Evolutionary conservation across 78 protist genomes (phyloP).

Genomic region (Dictyostelium capitatum): DNA sequence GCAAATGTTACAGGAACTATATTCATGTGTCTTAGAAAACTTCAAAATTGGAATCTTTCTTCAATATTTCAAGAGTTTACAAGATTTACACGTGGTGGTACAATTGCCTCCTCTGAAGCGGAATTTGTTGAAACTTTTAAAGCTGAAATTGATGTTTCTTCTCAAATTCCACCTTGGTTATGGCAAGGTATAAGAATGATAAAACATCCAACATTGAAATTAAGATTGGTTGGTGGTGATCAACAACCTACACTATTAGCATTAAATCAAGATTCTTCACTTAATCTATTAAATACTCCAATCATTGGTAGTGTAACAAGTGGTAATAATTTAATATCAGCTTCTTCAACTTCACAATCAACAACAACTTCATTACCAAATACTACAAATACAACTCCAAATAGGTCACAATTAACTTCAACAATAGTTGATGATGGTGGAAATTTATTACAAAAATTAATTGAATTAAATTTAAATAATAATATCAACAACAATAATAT

Average conservation of each 20-base stretch:
- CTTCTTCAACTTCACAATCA: neutral
- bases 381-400: neutral
- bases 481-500: too few species aligned
- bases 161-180: slow-evolving; percentile 65
- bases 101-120: slow-evolving; percentile 57
- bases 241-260: slow-evolving; percentile 14
- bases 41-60: slow-evolving; percentile 84
- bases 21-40: slow-evolving; percentile 79
- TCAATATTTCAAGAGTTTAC: slow-evolving; percentile 80
- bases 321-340: neutral
- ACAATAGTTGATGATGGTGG: neutral
- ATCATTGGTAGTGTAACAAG: neutral
- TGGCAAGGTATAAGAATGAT: slow-evolving; percentile 83
- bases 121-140: slow-evolving; percentile 84
- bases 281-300: neutral
- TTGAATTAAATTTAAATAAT: neutral
- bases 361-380: neutral
- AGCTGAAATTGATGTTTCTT: slow-evolving; percentile 67
- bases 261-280: neutral
- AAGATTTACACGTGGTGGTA: slow-evolving; percentile 77
- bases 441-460: slow-evolving; percentile 15
- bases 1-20: slow-evolving; percentile 81
- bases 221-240: slow-evolving; percentile 31
- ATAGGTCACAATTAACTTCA: neutral
- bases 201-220: slow-evolving; percentile 73